Evolutionary conservation across 1,139 yeast genomes (phyloP), one percentile per base, ranked within the genome.

Genomic region (Protomyces arabidopsidicola): DNA sequence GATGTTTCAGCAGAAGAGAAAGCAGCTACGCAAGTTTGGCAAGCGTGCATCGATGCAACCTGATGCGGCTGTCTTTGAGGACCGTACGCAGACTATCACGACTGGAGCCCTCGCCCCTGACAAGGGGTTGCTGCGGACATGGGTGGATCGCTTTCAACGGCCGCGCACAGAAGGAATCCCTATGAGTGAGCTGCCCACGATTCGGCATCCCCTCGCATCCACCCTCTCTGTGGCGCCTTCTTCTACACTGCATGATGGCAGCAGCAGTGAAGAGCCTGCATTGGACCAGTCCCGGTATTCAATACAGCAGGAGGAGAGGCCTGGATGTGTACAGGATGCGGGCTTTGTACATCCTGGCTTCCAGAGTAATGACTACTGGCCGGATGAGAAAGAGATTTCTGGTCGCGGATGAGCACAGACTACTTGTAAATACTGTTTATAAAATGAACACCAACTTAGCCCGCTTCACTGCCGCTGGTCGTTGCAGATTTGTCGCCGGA

Each of bases 21-120:
- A 51, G 48, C 16, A 38, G n/a, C 16, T n/a, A 10, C 20, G 48
- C 12, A 14, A 45, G 56, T 35, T 22, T 34, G 36, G 56, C 67
- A 71, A 52, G 73, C 38, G 50, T 72, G 65, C 10, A 77, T 75
- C 57, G 53, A 39, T 9, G 24, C 50, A 14, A 51, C 10, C 16
- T 16, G 36, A 38, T 2, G 12, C 48, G 18, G 2, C 31, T 39
- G 16, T n/a, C 20, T 34, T 38, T 12, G 24, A 16, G 18, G 16
- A 14, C 16, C n/a, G 8, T 34, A 18, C 38, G 38, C 22, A 12
- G 38, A 2, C 63, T 12, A 8, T 42, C 48, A 14, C 38, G 6
- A 31, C 6, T 4, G 20, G n/a, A 34, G 42, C 50, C 55, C 10
- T 38, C 10, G 10, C 8, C 20, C 35, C 45, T 22, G 12, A 45